Evolutionary conservation across 352 stramenopile species (phyloP), one percentile per base, ranked within the genome.

Genomic region (Pythium angustatum): DNA sequence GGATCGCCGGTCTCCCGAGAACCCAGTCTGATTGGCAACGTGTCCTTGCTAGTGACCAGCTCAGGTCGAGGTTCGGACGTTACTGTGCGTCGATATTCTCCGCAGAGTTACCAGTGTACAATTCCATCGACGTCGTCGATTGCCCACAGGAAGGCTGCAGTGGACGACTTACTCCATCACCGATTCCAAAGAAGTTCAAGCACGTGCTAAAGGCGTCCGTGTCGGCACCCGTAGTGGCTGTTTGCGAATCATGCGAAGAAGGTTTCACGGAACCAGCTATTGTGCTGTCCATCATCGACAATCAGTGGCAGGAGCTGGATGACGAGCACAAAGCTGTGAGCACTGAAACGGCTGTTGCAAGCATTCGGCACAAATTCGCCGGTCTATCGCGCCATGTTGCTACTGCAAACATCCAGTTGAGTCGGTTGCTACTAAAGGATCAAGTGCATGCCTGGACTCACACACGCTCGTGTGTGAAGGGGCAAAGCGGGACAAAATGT

Each of bases 1-100:
- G 69, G 69, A 51, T 76, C 21, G 64, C 69, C 1, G 64, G 64
- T 1, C 27, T 76, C 3, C 69, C 69, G 15, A 66, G 56, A 28
- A 70, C 69, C 0, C 55, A 72, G 36, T 41, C 33, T 12, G 63
- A 76, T 26, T 72, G 60, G 69, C 59, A 72, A n/a, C 11, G 34
- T 9, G 6, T 76, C n/a, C 15, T 69, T 1, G 55, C 2, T 17
- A 38, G 50, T 36, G n/a, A 34, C 1, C 2, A 30, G 6, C 11
- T 70, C 11, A 56, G 51, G 27, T 17, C 12, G 0, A 47, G 17
- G 40, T 76, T 70, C 19, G 44, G 67, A n/a, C 10, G 44, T 3
- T 76, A 72, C 55, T 76, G 69, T 33, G 47, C 27, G 1, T 76
- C 69, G 5, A 57, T 72, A 21, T 67, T 75, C 40, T 43, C 55